Base-by-base conservation (phyloP, 495 filamentous ascomycete genomes). In the Aspergillus hancockii region DNA sequence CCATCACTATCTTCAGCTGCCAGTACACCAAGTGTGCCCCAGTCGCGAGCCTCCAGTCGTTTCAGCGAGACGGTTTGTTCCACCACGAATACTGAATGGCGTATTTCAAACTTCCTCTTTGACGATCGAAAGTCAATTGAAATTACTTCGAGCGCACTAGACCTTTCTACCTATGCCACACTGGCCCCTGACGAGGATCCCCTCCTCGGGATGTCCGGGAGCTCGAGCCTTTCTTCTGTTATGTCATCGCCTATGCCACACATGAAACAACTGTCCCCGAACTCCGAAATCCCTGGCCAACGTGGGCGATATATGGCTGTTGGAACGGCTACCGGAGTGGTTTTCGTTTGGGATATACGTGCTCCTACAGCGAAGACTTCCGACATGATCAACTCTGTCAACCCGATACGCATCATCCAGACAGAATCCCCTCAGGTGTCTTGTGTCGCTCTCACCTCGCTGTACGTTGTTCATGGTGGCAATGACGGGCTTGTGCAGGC, bases 401-500 rank as follows among this genome's bases (percentile, higher is more conserved):
- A 81, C 10, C 90, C 94, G 3, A 68, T 96, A 19, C 83, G 90
- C 18, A 80, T 90, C 46, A 96, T 98, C 54, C 85, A 93, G 59
- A 98, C 94, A 0, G 91, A 97, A 23, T 97, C 94, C 0, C 93
- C 94, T 0, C 82, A 90, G 63, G 85, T 98, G 12, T 88, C 93
- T 10, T 91, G 85, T 62, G 72, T 98, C n/a, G 94, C 88, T 7
- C 69, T 97, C 21, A 90, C 92, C 2, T 91, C 92, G 12, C 79
- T 98, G 8, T 92, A 93, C 65, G 72, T 98, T 25, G 88, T 97
- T 1, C 91, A 96, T 70, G 94, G 94, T 28, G 94, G 94, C 45
- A 96, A 90, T 62, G 94, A 98, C 70, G 93, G 94, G 10, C 83
- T 98, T 8, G 93, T 98, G 8, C 94, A 98, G 67, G 90, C 91